Evolutionary conservation across 148 eudicot species (phyloP).

Genomic region (Silene uniflora): DNA sequence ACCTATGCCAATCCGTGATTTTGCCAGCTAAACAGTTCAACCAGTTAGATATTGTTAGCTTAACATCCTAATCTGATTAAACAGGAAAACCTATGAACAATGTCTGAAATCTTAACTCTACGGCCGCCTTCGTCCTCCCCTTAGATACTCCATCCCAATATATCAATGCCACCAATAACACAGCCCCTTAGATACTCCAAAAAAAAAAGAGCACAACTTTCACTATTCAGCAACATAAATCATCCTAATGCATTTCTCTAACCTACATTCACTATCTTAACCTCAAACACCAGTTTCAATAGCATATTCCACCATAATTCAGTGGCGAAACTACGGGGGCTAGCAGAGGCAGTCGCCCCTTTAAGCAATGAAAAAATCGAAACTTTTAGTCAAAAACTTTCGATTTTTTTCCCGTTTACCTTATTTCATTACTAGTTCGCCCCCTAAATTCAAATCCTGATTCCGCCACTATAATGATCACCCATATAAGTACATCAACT

Average conservation of each 20-base stretch:
- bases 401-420: too few species aligned
- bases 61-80: neutral
- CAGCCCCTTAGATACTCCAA: neutral
- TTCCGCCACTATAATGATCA: neutral
- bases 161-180: neutral
- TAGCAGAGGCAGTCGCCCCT: too few species aligned
- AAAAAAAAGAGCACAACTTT: too few species aligned
- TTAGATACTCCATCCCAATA: neutral
- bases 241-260: neutral
- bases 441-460: too few species aligned
- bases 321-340: too few species aligned
- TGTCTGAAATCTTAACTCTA: too few species aligned
- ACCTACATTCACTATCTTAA: neutral
- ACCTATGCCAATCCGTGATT: neutral
- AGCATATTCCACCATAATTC: neutral
- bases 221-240: neutral
- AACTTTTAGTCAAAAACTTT: too few species aligned
- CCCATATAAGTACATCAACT: constrained; percentile 1
- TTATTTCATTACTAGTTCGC: too few species aligned
- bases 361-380: too few species aligned
- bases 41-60: neutral
- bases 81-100: neutral
- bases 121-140: too few species aligned
- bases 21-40: too few species aligned
- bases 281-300: neutral